Conservation (phyloP, 1,284 basidiomycete species). For the Naganishia liquefaciens region DNA sequence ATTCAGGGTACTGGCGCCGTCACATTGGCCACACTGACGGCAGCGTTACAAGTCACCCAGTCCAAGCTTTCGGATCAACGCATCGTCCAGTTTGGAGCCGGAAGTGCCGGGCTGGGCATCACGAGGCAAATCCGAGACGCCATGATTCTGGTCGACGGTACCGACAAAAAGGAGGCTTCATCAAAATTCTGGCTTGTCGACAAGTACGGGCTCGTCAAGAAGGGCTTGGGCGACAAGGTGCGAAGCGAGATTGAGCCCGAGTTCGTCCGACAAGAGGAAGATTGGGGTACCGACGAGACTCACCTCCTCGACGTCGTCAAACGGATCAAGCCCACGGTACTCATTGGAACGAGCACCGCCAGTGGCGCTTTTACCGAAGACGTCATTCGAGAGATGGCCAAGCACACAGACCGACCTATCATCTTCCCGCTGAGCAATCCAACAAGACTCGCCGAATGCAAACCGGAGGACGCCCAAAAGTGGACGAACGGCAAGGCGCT, state of each 20-base stretch:
- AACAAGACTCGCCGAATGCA: slow-evolving; percentile 24
- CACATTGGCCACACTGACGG: slow-evolving; percentile 68
- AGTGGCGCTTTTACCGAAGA: slow-evolving; percentile 69
- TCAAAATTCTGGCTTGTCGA: slow-evolving; percentile 65
- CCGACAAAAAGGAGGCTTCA: slow-evolving; percentile 62
- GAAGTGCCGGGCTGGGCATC: slow-evolving; percentile 73
- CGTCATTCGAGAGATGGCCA: slow-evolving; percentile 65
- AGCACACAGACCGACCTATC: slow-evolving; percentile 68
- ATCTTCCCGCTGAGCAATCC: slow-evolving; percentile 62
- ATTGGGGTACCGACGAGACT: slow-evolving; percentile 57
- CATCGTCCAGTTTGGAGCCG: slow-evolving; percentile 70
- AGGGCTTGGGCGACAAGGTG: slow-evolving; percentile 58
- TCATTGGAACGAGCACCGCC: slow-evolving; percentile 79
- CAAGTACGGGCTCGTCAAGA: slow-evolving; percentile 52
- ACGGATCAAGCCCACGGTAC: slow-evolving; percentile 66
- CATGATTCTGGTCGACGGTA: slow-evolving; percentile 61
- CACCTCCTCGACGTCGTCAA: slow-evolving; percentile 68
- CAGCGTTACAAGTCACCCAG: slow-evolving; percentile 69
- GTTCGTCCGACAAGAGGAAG: slow-evolving; percentile 60
- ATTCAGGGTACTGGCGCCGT: slow-evolving; percentile 81
- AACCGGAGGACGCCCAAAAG: slow-evolving; percentile 62
- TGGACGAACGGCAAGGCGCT: slow-evolving; percentile 77
- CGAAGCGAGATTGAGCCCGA: slow-evolving; percentile 59
- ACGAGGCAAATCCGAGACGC: slow-evolving; percentile 59
- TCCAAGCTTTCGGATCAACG: slow-evolving; percentile 66